These are phyloP conservation scores for Balakata baccata DNA, from an alignment of 345 rosid species.

Conservation along the genomic window DNA sequence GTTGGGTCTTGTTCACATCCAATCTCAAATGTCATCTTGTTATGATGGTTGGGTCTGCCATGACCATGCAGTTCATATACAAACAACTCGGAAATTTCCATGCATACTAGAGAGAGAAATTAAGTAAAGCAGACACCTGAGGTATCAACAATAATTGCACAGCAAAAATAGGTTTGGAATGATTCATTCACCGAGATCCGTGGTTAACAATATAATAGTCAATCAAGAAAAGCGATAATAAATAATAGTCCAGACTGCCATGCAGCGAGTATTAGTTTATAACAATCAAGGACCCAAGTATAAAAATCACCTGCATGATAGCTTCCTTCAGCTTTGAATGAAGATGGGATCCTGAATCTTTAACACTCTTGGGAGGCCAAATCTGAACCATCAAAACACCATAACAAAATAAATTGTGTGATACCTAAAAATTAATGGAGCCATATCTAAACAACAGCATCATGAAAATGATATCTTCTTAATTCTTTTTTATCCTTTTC, in stretches of 20 bases:
- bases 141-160: background rate
- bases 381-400: constrained; percentile 51
- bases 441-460: background rate
- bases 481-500: background rate
- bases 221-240: background rate
- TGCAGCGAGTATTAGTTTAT: background rate
- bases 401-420: constrained; percentile 10
- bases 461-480: background rate
- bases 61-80: background rate
- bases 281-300: constrained; percentile 14
- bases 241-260: background rate
- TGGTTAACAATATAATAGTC: background rate
- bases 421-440: background rate
- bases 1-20: background rate
- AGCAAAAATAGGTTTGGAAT: background rate
- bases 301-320: constrained; percentile 60
- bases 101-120: background rate
- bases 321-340: constrained; percentile 86
- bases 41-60: background rate
- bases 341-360: constrained; percentile 86
- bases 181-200: background rate
- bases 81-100: background rate
- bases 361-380: constrained; percentile 97
- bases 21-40: background rate
- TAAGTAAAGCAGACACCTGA: background rate